Evolutionary conservation across 78 protist species (phyloP).

Genomic region (Diacronema lutheri): DNA sequence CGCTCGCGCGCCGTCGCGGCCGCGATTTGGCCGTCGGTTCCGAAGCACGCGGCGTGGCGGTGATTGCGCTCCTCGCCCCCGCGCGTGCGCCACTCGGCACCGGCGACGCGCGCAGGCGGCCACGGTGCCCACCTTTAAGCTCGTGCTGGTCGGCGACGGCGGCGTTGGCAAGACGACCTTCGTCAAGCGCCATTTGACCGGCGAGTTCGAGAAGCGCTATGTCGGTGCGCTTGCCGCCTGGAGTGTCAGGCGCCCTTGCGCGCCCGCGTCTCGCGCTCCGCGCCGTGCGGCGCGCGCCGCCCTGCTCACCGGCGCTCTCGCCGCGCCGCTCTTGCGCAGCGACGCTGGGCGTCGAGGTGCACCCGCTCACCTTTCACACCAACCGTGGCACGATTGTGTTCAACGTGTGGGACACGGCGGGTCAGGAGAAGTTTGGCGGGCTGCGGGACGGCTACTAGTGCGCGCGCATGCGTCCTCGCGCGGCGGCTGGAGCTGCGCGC

Average conservation of each 20-base stretch:
- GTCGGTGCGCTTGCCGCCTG: slow-evolving; percentile 65
- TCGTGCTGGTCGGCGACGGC: slow-evolving; percentile 97
- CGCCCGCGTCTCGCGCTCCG: neutral
- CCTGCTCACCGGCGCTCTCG: neutral
- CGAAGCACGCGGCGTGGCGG: too few species aligned
- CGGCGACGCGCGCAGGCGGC: too few species aligned
- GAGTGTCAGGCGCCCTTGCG: neutral
- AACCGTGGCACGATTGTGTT: slow-evolving; percentile 88
- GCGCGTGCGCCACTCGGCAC: too few species aligned
- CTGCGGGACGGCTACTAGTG: slow-evolving; percentile 98
- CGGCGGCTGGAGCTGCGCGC: too few species aligned
- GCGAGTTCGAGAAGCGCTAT: slow-evolving; percentile 96
- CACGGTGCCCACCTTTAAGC: slow-evolving; percentile 33
- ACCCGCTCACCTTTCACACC: slow-evolving; percentile 92
- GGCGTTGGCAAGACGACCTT: slow-evolving; percentile 99
- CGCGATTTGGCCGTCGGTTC: too few species aligned
- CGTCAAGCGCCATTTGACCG: slow-evolving; percentile 98
- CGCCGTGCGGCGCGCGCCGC: neutral
- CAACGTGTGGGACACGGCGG: slow-evolving; percentile 99
- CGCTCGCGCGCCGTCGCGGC: too few species aligned
- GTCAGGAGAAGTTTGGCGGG: slow-evolving; percentile 99
- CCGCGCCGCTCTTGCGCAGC: slow-evolving; percentile 14
- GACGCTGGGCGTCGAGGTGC: slow-evolving; percentile 80
- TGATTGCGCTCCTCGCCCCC: too few species aligned
- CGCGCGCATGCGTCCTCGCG: too few species aligned